These are phyloP conservation scores for Schwanniomyces yamadae DNA, from an alignment of 805 yeast species.

Conservation along the genomic window DNA sequence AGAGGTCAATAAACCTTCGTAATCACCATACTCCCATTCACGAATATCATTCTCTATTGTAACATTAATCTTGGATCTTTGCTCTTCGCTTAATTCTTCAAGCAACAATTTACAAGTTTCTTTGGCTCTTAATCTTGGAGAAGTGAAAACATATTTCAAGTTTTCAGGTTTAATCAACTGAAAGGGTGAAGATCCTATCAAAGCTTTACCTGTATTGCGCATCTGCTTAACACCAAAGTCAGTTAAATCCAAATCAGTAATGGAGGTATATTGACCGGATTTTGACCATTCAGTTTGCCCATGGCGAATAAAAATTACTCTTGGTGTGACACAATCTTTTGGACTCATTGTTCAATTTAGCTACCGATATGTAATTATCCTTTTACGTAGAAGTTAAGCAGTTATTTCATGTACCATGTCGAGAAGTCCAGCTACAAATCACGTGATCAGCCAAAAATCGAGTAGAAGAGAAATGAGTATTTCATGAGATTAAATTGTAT, in stretches of 20 bases:
- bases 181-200: slow-evolving; percentile 56
- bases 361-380: too few species aligned
- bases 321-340: slow-evolving; percentile 47
- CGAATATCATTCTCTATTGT: slow-evolving; percentile 61
- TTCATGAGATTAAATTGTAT: too few species aligned
- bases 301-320: slow-evolving; percentile 73
- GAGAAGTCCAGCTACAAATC: too few species aligned
- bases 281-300: slow-evolving; percentile 97
- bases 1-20: slow-evolving; percentile 76
- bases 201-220: slow-evolving; percentile 64
- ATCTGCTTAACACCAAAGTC: slow-evolving; percentile 76
- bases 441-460: too few species aligned
- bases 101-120: slow-evolving; percentile 69
- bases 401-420: too few species aligned
- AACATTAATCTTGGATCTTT: slow-evolving; percentile 41
- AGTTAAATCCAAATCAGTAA: slow-evolving; percentile 80
- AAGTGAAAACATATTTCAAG: slow-evolving; percentile 65
- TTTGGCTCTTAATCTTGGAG: slow-evolving; percentile 81
- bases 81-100: slow-evolving; percentile 44
- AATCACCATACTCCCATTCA: slow-evolving; percentile 97
- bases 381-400: too few species aligned
- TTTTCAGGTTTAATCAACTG: slow-evolving; percentile 61
- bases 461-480: too few species aligned
- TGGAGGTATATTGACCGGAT: slow-evolving; percentile 87
- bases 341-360: slow-evolving; percentile 5